A percentile compares a stretch with the other conserved stretches of the same genome.
phyloP scores from a whole-genome alignment of 805 yeast species.

The Metschnikowia amazonensis region DNA sequence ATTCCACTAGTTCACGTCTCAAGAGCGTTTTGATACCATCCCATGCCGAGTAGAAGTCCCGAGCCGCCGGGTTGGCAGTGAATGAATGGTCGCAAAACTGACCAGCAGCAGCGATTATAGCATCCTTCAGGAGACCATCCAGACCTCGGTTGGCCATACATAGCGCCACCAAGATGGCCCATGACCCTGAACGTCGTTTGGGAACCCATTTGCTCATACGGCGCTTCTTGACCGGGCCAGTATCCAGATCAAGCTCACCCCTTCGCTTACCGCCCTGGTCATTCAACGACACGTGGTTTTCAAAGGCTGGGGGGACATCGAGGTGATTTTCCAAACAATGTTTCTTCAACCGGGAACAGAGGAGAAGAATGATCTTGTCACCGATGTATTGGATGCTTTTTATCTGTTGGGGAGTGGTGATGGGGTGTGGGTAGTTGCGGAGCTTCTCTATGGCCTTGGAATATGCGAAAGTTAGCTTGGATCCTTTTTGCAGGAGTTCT shows the following conservation, averaged over 20 bases:
- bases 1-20: conserved; percentile 54
- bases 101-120: conserved; percentile 51
- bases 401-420: conserved; percentile 57
- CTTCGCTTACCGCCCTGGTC: conserved; percentile 14
- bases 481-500: conserved; percentile 44
- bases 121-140: conserved; percentile 62
- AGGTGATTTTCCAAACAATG: conserved; percentile 58
- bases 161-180: conserved; percentile 69
- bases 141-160: conserved; percentile 41
- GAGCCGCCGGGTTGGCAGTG: conserved; percentile 53
- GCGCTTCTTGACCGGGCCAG: conserved; percentile 8
- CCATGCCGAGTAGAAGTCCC: conserved; percentile 76
- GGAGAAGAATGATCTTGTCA: conserved; percentile 52
- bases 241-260: conserved; percentile 13
- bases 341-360: conserved; percentile 44
- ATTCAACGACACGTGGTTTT: conserved; percentile 9
- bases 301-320: conserved; percentile 39
- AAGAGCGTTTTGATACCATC: conserved; percentile 58
- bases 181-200: conserved; percentile 72
- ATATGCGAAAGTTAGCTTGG: conserved; percentile 52
- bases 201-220: conserved; percentile 55
- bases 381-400: conserved; percentile 66
- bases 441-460: conserved; percentile 55
- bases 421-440: conserved; percentile 38
- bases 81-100: conserved; percentile 58